Percentiles rank a stretch among this genome's conserved stretches.
These are phyloP conservation scores for Phytophthora sansomeana DNA, from an alignment of 352 stramenopile genomes.

Conservation along the genomic window DNA sequence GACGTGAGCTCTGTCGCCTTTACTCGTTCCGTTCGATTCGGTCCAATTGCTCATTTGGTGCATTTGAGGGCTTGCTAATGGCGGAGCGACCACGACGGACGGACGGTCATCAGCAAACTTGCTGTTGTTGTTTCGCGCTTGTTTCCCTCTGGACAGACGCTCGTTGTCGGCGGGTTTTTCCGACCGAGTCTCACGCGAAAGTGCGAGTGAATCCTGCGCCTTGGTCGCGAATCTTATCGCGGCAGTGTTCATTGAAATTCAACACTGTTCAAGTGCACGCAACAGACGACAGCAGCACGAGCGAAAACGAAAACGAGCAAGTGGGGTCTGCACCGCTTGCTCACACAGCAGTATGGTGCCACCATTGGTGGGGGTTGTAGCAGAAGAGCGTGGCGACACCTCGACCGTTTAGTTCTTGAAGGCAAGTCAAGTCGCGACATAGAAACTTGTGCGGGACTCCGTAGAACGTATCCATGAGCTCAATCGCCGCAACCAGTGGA, in stretches of 20 bases:
- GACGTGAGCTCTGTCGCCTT: constrained; percentile 1
- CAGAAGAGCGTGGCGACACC: too few relatives aligned
- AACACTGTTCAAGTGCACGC: not conserved
- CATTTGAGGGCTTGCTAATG: constrained; percentile 9
- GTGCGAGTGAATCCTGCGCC: too few relatives aligned
- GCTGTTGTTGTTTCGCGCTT: not conserved
- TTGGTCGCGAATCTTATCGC: too few relatives aligned
- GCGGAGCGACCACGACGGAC: not conserved
- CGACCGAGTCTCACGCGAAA: not conserved
- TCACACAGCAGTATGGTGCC: too few relatives aligned
- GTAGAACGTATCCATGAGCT: constrained; percentile 21
- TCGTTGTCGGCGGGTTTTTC: not conserved
- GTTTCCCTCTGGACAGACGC: not conserved
- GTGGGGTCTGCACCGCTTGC: not conserved
- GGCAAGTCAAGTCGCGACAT: constrained; percentile 20
- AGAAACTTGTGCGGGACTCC: constrained; percentile 8
- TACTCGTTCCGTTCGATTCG: not conserved
- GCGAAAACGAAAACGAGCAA: constrained; percentile 6
- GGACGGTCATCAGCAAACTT: not conserved
- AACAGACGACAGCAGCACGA: not conserved
- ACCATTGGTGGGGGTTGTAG: too few relatives aligned
- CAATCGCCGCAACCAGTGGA: not conserved
- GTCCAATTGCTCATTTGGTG: too few relatives aligned
- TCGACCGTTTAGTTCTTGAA: constrained; percentile 24
- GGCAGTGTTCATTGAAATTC: too few relatives aligned